phyloP scores from a whole-genome alignment of 2,329 filamentous ascomycete genomes.

The Fusarium ambrosium region DNA sequence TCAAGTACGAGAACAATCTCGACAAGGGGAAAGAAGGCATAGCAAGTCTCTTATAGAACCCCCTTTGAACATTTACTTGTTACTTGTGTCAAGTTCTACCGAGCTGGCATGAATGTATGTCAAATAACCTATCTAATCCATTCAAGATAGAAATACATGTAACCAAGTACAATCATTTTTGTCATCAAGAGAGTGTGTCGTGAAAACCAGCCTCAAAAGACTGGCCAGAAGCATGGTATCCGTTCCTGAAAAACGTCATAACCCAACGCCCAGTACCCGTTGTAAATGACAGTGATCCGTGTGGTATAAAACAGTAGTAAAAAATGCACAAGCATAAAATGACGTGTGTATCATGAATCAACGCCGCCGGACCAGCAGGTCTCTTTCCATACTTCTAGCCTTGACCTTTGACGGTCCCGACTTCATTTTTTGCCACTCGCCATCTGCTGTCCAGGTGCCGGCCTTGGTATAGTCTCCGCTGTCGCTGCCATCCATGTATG shows the following conservation, averaged over 20 bases:
- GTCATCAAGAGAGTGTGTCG: not conserved
- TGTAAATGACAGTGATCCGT: conserved; percentile 21
- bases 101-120: not conserved
- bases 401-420: conserved; percentile 68
- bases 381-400: conserved; percentile 43
- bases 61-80: not conserved
- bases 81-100: not conserved
- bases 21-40: not conserved
- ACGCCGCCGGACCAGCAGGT: conserved; percentile 40
- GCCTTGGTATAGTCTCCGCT: conserved; percentile 82
- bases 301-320: not conserved
- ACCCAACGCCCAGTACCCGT: not conserved
- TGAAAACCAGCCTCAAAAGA: not conserved
- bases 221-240: not conserved
- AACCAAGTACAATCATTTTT: not conserved
- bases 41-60: not conserved
- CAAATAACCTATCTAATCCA: not conserved
- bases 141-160: not conserved
- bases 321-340: conserved; percentile 3
- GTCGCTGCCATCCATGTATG: conserved; percentile 74
- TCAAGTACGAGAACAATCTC: not conserved
- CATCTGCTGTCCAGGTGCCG: conserved; percentile 75
- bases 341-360: conserved; percentile 14
- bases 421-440: conserved; percentile 76
- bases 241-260: not conserved